A percentile compares a stretch with the other conserved stretches of the same genome.
phyloP scores from a whole-genome alignment of 2,329 filamentous ascomycete genomes.

The Monilinia vaccinii-corymbosi region DNA sequence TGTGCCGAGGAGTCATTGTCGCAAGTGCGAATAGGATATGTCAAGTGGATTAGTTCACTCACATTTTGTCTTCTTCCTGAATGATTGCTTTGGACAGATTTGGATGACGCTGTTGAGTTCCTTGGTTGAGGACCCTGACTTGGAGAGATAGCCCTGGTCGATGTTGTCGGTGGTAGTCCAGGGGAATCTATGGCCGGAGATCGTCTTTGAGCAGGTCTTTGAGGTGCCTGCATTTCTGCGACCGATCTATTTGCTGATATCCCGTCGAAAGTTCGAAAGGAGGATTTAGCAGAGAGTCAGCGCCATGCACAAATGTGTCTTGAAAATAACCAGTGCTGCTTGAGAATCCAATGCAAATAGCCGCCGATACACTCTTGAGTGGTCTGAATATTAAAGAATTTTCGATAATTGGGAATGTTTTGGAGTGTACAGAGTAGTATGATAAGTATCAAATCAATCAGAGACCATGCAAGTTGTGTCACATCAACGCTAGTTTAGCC shows the following conservation, averaged over 20 bases:
- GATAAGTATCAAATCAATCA: background rate
- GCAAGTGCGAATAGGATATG: background rate
- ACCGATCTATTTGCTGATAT: conserved; percentile 4
- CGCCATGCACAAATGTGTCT: background rate
- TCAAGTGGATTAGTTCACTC: conserved; percentile 31
- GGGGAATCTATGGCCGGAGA: conserved; percentile 53
- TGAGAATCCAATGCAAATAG: background rate
- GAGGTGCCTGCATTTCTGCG: conserved; percentile 43
- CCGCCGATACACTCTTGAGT: background rate
- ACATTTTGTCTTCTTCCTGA: conserved; percentile 48
- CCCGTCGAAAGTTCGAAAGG: background rate
- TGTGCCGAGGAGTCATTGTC: background rate
- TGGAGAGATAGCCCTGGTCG: conserved; percentile 52
- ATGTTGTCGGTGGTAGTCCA: conserved; percentile 45
- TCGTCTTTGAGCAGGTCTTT: conserved; percentile 49
- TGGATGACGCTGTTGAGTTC: conserved; percentile 55
- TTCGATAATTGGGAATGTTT: background rate
- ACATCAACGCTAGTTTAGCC: conserved; percentile 6
- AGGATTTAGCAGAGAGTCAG: conserved; percentile 12
- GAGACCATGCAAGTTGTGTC: conserved; percentile 3
- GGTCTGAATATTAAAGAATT: background rate
- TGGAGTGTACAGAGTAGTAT: background rate
- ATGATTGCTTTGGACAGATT: conserved; percentile 43
- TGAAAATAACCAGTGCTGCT: background rate
- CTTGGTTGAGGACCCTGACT: conserved; percentile 44